Conservation (phyloP, 768 basidiomycete species). For the Rhodosporidiobolus odoratus region DNA sequence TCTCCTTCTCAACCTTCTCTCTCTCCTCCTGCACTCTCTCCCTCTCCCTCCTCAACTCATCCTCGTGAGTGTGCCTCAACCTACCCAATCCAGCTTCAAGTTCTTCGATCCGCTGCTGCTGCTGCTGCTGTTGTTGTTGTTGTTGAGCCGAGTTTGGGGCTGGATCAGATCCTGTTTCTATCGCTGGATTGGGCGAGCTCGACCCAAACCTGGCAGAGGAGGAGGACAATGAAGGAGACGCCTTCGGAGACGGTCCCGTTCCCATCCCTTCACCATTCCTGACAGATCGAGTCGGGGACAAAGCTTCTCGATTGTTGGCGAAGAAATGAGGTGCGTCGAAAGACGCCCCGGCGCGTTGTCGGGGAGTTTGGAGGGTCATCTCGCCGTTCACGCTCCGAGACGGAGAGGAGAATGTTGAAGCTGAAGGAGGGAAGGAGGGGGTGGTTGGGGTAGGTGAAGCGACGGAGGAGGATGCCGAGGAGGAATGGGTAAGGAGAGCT, state of each 20-base stretch:
- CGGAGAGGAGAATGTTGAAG: constrained; percentile 53
- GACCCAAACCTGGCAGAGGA: background rate
- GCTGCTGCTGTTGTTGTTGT: no score
- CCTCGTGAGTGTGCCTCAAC: no score
- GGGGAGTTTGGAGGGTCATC: background rate
- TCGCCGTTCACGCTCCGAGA: background rate
- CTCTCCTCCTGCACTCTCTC: background rate
- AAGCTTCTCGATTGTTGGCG: constrained; percentile 68
- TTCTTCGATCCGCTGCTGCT: constrained; percentile 38
- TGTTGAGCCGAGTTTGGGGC: no score
- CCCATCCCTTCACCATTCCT: no score
- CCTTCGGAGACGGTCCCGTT: background rate
- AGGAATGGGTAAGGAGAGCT: background rate
- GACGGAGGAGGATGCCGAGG: background rate
- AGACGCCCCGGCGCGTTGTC: constrained; percentile 41
- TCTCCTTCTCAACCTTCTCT: background rate
- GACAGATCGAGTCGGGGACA: constrained; percentile 56
- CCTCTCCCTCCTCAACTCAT: background rate
- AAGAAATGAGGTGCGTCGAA: constrained; percentile 83
- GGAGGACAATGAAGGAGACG: constrained; percentile 40
- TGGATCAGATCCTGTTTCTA: no score
- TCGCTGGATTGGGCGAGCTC: no score
- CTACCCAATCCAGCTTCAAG: constrained; percentile 5
- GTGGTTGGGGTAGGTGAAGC: background rate
- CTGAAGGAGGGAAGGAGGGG: background rate